phyloP scores from a whole-genome alignment of 2,329 filamentous ascomycete genomes.

The Stachybotrys chlorohalonatus region DNA sequence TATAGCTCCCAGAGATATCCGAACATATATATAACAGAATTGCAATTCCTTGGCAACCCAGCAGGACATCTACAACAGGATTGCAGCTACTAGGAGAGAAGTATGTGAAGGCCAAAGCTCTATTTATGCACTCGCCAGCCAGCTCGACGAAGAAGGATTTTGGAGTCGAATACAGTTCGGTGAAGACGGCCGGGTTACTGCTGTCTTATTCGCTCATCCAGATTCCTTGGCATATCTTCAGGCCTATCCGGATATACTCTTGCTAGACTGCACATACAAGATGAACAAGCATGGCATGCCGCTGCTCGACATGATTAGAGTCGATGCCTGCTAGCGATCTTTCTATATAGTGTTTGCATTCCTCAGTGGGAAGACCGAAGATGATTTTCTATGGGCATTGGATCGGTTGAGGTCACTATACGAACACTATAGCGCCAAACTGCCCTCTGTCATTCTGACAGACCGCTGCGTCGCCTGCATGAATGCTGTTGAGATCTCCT shows the following conservation, averaged over 20 bases:
- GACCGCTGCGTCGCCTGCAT: conserved; percentile 7
- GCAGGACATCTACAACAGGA: conserved; percentile 11
- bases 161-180: conserved; percentile 8
- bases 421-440: conserved; percentile 1
- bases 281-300: conserved; percentile 4
- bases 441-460: conserved; percentile 5
- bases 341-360: conserved; percentile 12
- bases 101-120: conserved; percentile 8
- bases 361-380: conserved; percentile 6
- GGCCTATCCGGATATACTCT: conserved; percentile 7
- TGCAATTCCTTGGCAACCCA: conserved; percentile 7
- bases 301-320: conserved; percentile 3
- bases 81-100: conserved; percentile 6
- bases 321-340: conserved; percentile 4
- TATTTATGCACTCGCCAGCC: conserved; percentile 10
- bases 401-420: conserved; percentile 6
- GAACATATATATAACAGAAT: conserved; percentile 6
- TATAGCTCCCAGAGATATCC: conserved; percentile 7
- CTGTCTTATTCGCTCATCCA: conserved; percentile 10
- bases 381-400: conserved; percentile 9
- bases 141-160: conserved; percentile 10
- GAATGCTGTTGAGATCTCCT: conserved; percentile 4
- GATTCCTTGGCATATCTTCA: conserved; percentile 9
- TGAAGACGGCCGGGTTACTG: conserved; percentile 6
- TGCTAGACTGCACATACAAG: conserved; percentile 9